Evolutionary conservation across 306 rosid genomes (phyloP).

Genomic region (Lathyrus tuberosus): DNA sequence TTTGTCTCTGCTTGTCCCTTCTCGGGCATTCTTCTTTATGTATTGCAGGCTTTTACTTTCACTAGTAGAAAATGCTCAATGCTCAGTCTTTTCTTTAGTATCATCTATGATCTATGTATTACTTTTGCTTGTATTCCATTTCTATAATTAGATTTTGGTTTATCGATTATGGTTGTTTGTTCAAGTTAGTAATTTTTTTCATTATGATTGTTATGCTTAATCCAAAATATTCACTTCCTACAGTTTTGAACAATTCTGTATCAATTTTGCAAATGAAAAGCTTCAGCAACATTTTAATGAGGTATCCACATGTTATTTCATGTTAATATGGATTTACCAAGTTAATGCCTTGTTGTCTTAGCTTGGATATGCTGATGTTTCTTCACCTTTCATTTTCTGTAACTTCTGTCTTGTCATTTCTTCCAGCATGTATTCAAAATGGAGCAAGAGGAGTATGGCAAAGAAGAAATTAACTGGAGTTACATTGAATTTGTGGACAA

Average conservation of each 20-base stretch:
- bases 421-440: conserved; percentile 97
- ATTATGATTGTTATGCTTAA: conserved; percentile 24
- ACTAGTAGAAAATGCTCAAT: conserved; percentile 15
- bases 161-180: conserved; percentile 17
- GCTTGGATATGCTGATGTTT: conserved; percentile 20
- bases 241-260: conserved; percentile 99
- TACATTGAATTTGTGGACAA: conserved; percentile 97
- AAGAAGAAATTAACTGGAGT: conserved; percentile 98
- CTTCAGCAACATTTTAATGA: conserved; percentile 99
- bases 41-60: conserved; percentile 10
- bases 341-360: conserved; percentile 13
- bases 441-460: conserved; percentile 98
- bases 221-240: conserved; percentile 33
- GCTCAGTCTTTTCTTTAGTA: conserved; percentile 19
- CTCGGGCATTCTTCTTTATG: background rate
- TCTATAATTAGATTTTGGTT: conserved; percentile 13
- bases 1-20: conserved; percentile 13
- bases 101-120: conserved; percentile 7
- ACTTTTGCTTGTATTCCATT: conserved; percentile 17
- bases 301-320: conserved; percentile 49
- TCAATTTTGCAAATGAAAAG: conserved; percentile 98
- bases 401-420: conserved; percentile 31
- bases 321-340: conserved; percentile 16
- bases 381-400: conserved; percentile 21
- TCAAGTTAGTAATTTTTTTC: conserved; percentile 15